Base-by-base conservation (phyloP, 495 filamentous ascomycete species). In the Aspergillus diversus region DNA sequence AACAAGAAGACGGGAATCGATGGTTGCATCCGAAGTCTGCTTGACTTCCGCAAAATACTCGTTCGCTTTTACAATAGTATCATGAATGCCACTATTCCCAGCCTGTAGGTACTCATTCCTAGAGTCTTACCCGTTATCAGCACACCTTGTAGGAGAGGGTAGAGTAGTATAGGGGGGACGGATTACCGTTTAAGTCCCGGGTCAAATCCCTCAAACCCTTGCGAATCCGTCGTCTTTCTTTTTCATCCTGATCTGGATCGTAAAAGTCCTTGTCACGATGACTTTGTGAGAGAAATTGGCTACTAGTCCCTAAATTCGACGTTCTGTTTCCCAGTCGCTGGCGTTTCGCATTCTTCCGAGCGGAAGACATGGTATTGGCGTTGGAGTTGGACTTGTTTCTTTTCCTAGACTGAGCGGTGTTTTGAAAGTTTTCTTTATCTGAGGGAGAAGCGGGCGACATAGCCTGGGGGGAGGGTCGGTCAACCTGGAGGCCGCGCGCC, bases 11-110 rank as follows among this genome's bases (percentile, higher is more conserved):
- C 91, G 87, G 0, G 94, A 90, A 69, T 99, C 95, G 60, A 97
- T 87, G 4, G 89, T 92, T 2, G 95, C 95, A 71, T 99, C 96
- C n/a, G 85, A 85, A 2, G 95, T 96, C 69, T 97, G 93, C 65
- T 91, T 95, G 54, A 98, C 92, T 37, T 85, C 78, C 33, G 73
- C 73, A 68, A 88, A 89, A 9, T 88, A 73, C 4, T 78, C 64
- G 69, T 97, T 89, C 3, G 89, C 87, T 63, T 83, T 80, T 6
- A 81, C 59, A 5, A 97, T 65, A 4, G 86, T 89, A 12, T 85
- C 76, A 42, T 82, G 66, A 6, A 97, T 73, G 21, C 88, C 88
- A 56, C 77, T 75, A 8, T 87, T 89, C 33, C 83, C 82, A 0
- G 81, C 76, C 34, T 84, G 80, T 43, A 92, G 68, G 64, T 80